Base-by-base conservation (phyloP, 164 flowering plant species). In the Piper longum region DNA sequence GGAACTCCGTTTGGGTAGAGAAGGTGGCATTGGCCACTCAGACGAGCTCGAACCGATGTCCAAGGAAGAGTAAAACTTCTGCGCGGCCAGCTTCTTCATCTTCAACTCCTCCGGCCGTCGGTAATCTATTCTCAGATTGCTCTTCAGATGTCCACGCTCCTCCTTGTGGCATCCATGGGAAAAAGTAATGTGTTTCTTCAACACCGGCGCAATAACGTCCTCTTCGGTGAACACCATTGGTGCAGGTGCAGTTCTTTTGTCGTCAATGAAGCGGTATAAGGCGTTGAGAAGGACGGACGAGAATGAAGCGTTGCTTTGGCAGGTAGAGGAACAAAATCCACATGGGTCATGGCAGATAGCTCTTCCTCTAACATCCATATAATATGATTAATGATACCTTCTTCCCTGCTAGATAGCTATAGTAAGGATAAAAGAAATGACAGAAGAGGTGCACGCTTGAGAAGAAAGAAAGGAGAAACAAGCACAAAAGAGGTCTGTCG, bases 221-320 rank as follows among this genome's bases (percentile, higher is more conserved):
- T 16, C 6, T 54, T 70, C 4, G 13, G 41, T 2, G 26, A 9
- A 0, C 16, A 58, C 43, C 55, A 16, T 45, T 17, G 14, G 13
- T 52, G 18, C 14, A 16, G 4, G 16, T 63, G 59, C 42, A 57
- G 64, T 57, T 16, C 43, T 62, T 16, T 71, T 64, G 16, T 85
- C 83, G 75, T 91, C 98, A 43, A 87, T 83, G 13, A 96, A 91
- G 13, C 91, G 88, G 77, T 89, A 91, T 52, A 89, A 89, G 2
- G 87, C 70, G 68, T 91, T 96, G 43, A 91, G 88, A 8, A 91
- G 85, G n/a, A 89, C 71, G 4, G 98, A 89, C 43, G 98, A 91
- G 81, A 91, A 91, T 9, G 91, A 85, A 0, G 89, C 84, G 63
- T 76, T 78, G 26, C 59, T 76, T 64, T 63, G 64, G 66, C 41